These are phyloP conservation scores for Protomyces inundatus DNA, from an alignment of 1,139 yeast species.

Conservation along the genomic window DNA sequence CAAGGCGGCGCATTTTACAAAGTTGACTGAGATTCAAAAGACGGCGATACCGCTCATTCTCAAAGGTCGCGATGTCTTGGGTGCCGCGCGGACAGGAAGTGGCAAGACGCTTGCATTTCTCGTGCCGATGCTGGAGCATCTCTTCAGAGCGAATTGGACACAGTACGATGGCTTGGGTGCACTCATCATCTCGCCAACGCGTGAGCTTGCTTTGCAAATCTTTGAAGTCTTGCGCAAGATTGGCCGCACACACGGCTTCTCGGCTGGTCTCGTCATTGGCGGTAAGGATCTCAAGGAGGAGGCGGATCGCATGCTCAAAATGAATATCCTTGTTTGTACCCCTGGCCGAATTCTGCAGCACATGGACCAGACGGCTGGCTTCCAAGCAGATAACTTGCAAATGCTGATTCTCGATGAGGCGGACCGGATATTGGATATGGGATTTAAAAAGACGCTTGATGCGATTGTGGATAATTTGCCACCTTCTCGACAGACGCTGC, in stretches of 20 bases:
- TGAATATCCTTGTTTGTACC: slow-evolving; percentile 87
- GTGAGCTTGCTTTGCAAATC: slow-evolving; percentile 90
- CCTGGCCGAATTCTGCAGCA: slow-evolving; percentile 95
- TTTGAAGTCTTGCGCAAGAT: slow-evolving; percentile 82
- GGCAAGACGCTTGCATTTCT: slow-evolving; percentile 93
- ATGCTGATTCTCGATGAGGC: slow-evolving; percentile 90
- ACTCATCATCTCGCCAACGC: slow-evolving; percentile 81
- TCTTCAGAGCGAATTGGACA: slow-evolving; percentile 67
- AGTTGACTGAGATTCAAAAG: slow-evolving; percentile 80
- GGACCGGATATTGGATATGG: slow-evolving; percentile 94
- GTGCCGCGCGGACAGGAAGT: slow-evolving; percentile 94
- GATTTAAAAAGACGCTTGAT: slow-evolving; percentile 83
- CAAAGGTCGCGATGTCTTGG: slow-evolving; percentile 77
- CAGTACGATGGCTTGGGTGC: slow-evolving; percentile 93
- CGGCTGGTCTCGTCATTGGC: slow-evolving; percentile 95
- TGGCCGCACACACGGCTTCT: slow-evolving; percentile 71
- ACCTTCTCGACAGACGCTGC: slow-evolving; percentile 69
- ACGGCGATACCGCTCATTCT: slow-evolving; percentile 72
- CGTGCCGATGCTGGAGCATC: slow-evolving; percentile 50
- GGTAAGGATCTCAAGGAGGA: slow-evolving; percentile 91
- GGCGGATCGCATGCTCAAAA: slow-evolving; percentile 72
- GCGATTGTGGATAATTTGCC: slow-evolving; percentile 80
- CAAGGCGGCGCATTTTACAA: slow-evolving; percentile 58
- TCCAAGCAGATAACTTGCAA: slow-evolving; percentile 75
- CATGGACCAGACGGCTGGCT: slow-evolving; percentile 85